Conservation (phyloP, 352 stramenopile species). For the Globisporangium carolinianum region DNA sequence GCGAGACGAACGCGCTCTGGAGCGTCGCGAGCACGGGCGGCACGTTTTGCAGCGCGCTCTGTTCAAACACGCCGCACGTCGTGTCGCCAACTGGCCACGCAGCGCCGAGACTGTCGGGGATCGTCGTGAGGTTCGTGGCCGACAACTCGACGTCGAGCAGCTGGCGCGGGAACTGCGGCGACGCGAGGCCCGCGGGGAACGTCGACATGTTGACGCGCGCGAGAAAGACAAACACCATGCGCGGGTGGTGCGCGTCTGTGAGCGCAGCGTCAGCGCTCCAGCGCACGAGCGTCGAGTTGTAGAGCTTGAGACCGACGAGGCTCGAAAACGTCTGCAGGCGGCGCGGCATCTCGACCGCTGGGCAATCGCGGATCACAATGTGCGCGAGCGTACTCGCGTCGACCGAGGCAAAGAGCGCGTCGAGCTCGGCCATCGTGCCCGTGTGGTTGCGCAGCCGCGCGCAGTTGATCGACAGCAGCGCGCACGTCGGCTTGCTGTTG, state of each 20-base stretch:
- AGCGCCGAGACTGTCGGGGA: conserved; percentile 26
- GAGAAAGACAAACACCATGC: conserved; percentile 22
- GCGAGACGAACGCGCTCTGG: conserved; percentile 15
- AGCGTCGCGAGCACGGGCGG: conserved; percentile 13
- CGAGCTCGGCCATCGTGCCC: conserved; percentile 11
- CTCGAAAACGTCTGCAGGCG: conserved; percentile 20
- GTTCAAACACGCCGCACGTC: conserved; percentile 15
- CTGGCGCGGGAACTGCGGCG: conserved; percentile 19
- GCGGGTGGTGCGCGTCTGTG: conserved; percentile 16
- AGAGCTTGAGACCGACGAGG: conserved; percentile 30
- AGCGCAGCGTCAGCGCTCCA: conserved; percentile 23
- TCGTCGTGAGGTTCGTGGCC: conserved; percentile 22
- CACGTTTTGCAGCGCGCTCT: conserved; percentile 12
- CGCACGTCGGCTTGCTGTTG: conserved; percentile 15
- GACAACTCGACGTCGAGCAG: conserved; percentile 34
- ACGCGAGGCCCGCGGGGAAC: conserved; percentile 28
- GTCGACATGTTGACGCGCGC: conserved; percentile 28
- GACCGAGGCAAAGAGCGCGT: conserved; percentile 12
- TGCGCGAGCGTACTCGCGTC: conserved; percentile 15
- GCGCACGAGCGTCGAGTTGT: conserved; percentile 30
- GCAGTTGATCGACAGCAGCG: conserved; percentile 21
- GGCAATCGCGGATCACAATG: conserved; percentile 35
- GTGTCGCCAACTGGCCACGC: conserved; percentile 14
- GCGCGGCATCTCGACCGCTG: conserved; percentile 19
- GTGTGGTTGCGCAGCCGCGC: conserved; percentile 4